These are phyloP conservation scores for Didymella sp. DNA, from an alignment of 2,329 filamentous ascomycete genomes.

Conservation along the genomic window DNA sequence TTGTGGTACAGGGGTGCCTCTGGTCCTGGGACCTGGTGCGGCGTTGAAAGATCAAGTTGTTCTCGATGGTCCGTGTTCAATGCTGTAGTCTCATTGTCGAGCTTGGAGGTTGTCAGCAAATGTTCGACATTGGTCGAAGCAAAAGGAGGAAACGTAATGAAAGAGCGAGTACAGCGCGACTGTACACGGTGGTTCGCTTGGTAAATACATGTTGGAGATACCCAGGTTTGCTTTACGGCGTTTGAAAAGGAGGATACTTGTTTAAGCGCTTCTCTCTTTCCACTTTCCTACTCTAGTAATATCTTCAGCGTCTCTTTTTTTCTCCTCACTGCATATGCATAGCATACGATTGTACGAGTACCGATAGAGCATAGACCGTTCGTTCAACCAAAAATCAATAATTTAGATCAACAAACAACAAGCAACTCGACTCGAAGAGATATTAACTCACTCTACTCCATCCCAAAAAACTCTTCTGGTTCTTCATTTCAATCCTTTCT, in stretches of 20 bases:
- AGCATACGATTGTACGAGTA: constrained; percentile 15
- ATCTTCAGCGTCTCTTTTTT: constrained; percentile 2
- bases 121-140: not conserved
- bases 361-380: constrained; percentile 14
- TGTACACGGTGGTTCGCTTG: not conserved
- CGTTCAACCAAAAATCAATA: not conserved
- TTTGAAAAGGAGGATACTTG: not conserved
- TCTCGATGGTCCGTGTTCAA: constrained; percentile 80
- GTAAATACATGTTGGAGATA: constrained; percentile 17
- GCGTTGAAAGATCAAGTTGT: constrained; percentile 85
- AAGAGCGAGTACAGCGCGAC: constrained; percentile 1
- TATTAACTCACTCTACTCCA: constrained; percentile 53
- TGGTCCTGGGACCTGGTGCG: constrained; percentile 70
- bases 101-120: constrained; percentile 45
- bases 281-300: constrained; percentile 1
- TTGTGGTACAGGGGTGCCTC: constrained; percentile 74
- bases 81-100: constrained; percentile 71
- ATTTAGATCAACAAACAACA: not conserved
- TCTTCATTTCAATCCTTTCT: constrained; percentile 63
- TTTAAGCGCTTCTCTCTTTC: not conserved
- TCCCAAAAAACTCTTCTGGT: constrained; percentile 56
- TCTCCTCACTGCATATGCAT: constrained; percentile 3
- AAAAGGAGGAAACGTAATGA: constrained; percentile 14
- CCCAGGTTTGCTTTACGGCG: constrained; percentile 8
- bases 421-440: too few species aligned